Percentiles rank a stretch among this genome's conserved stretches.
Evolutionary conservation across 2,329 filamentous ascomycete species (phyloP).

Genomic region (Shiraia bambusicola): DNA sequence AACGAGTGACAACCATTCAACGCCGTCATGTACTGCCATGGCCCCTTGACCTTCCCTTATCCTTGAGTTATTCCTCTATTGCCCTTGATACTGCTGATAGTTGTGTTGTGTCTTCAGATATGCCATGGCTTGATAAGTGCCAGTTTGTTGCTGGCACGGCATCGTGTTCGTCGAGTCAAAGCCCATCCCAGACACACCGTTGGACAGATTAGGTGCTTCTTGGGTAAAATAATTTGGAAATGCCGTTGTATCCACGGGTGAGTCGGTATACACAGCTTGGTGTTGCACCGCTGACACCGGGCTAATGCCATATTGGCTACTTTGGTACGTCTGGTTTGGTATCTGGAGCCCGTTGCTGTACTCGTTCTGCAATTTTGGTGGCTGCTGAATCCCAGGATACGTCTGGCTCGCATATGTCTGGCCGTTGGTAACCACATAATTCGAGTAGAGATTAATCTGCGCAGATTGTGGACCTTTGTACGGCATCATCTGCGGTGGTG

Average conservation of each 20-base stretch:
- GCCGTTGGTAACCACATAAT: slow-evolving; percentile 19
- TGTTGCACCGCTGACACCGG: slow-evolving; percentile 33
- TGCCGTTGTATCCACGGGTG: slow-evolving; percentile 40
- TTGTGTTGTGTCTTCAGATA: slow-evolving; percentile 36
- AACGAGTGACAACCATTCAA: neutral
- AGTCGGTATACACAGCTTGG: slow-evolving; percentile 37
- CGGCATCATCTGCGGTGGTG: slow-evolving; percentile 39
- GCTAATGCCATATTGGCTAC: slow-evolving; percentile 31
- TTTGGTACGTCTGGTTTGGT: slow-evolving; percentile 29
- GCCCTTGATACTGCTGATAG: slow-evolving; percentile 32
- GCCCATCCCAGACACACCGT: slow-evolving; percentile 23
- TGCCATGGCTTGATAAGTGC: slow-evolving; percentile 36
- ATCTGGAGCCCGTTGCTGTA: slow-evolving; percentile 36
- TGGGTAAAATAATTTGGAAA: slow-evolving; percentile 38
- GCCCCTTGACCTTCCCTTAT: neutral
- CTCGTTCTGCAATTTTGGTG: slow-evolving; percentile 29
- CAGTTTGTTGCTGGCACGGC: slow-evolving; percentile 30
- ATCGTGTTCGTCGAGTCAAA: slow-evolving; percentile 31
- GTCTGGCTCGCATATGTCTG: slow-evolving; percentile 31
- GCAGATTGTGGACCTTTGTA: slow-evolving; percentile 21
- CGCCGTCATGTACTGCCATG: slow-evolving; percentile 1
- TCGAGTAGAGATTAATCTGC: slow-evolving; percentile 24
- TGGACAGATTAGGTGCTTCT: slow-evolving; percentile 32
- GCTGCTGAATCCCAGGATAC: slow-evolving; percentile 38
- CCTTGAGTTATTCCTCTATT: slow-evolving; percentile 11